Conservation (phyloP, 108 stramenopile species). For the Pseudonitzschia multiseries region DNA sequence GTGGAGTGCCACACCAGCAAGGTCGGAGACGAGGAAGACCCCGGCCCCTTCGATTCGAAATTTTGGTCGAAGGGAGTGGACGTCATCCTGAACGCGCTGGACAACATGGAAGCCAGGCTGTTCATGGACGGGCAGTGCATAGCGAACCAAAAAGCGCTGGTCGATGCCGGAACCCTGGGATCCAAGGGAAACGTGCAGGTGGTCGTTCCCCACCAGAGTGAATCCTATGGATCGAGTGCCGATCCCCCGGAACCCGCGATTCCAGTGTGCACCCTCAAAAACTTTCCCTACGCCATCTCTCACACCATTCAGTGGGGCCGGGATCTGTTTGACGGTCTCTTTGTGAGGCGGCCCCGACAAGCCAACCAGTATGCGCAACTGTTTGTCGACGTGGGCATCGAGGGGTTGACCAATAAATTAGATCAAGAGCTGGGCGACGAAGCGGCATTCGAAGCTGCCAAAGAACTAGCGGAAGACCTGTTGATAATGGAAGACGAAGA, state of each 20-base stretch:
- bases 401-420: constrained; percentile 45
- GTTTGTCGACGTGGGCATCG: constrained; percentile 28
- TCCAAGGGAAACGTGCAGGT: constrained; percentile 92
- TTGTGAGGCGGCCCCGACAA: constrained; percentile 70
- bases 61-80: constrained; percentile 89
- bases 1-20: constrained; percentile 82
- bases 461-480: constrained; percentile 71
- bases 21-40: constrained; percentile 65
- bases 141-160: constrained; percentile 58
- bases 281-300: constrained; percentile 87
- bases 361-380: constrained; percentile 65
- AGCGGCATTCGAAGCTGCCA: constrained; percentile 61
- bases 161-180: constrained; percentile 87
- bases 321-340: constrained; percentile 85
- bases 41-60: constrained; percentile 68
- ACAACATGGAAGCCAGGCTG: constrained; percentile 96
- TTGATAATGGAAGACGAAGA: constrained; percentile 34
- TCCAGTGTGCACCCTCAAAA: constrained; percentile 87
- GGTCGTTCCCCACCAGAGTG: constrained; percentile 78
- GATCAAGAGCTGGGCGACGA: constrained; percentile 61
- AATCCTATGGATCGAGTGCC: constrained; percentile 84
- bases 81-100: constrained; percentile 94
- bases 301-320: constrained; percentile 92
- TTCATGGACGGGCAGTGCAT: constrained; percentile 85
- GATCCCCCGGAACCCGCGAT: constrained; percentile 89